Conservation (phyloP, 192 early-diverging fungal species). For the Phlyctochytrium bullatum region DNA sequence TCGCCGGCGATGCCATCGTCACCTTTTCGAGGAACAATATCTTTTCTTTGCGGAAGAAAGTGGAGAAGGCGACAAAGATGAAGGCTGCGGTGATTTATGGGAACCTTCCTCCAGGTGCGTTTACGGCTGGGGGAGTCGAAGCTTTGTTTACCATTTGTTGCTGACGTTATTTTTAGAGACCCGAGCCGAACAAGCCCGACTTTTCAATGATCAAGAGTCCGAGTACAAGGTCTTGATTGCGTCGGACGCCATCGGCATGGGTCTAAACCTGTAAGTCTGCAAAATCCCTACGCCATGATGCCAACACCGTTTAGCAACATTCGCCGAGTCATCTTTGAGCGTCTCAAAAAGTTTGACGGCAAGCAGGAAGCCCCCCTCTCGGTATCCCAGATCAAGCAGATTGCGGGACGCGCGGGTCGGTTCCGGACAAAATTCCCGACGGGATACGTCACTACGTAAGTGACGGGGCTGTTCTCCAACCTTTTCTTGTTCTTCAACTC, state of each 20-base stretch:
- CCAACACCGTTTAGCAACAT: slow-evolving; percentile 64
- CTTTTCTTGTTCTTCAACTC: slow-evolving; percentile 8
- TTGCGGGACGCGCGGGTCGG: slow-evolving; percentile 88
- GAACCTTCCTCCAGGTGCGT: slow-evolving; percentile 74
- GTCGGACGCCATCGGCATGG: slow-evolving; percentile 97
- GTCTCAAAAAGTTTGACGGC: slow-evolving; percentile 81
- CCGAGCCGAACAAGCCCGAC: slow-evolving; percentile 77
- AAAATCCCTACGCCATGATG: slow-evolving; percentile 4
- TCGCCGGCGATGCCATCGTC: slow-evolving; percentile 84
- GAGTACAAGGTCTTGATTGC: slow-evolving; percentile 85
- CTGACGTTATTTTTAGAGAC: slow-evolving; percentile 56
- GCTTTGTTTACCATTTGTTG: background rate
- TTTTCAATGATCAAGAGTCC: slow-evolving; percentile 82
- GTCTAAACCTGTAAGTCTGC: slow-evolving; percentile 75
- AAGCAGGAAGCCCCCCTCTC: slow-evolving; percentile 44
- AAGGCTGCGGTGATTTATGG: slow-evolving; percentile 92
- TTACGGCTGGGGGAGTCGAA: background rate
- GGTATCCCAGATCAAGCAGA: slow-evolving; percentile 85
- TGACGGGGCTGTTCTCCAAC: slow-evolving; percentile 21
- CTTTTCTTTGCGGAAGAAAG: slow-evolving; percentile 71
- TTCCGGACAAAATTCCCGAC: slow-evolving; percentile 65
- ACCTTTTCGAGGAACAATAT: slow-evolving; percentile 82
- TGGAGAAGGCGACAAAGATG: slow-evolving; percentile 72
- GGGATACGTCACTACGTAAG: slow-evolving; percentile 73
- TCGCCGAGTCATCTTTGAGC: slow-evolving; percentile 81